Percentiles rank a stretch among this genome's conserved stretches.
phyloP scores from a whole-genome alignment of 805 yeast genomes.

The Nakazawaea peltata region DNA sequence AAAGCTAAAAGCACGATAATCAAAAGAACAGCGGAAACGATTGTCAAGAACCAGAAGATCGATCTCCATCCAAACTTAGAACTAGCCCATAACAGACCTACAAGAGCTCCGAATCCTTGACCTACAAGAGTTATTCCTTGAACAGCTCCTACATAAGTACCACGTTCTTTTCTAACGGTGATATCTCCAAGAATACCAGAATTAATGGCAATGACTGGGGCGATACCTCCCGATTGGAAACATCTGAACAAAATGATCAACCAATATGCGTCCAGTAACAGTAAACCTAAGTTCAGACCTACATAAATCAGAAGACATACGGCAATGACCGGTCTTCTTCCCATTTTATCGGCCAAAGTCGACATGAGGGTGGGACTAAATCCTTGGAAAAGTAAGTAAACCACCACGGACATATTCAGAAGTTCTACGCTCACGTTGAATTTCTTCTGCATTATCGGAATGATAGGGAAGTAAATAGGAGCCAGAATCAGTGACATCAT shows the following conservation, averaged over 20 bases:
- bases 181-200: slow-evolving; percentile 65
- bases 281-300: slow-evolving; percentile 53
- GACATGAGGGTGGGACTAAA: slow-evolving; percentile 56
- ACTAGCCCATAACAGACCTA: slow-evolving; percentile 36
- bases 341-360: slow-evolving; percentile 52
- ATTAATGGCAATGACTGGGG: slow-evolving; percentile 59
- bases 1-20: slow-evolving; percentile 22
- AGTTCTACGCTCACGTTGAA: slow-evolving; percentile 43
- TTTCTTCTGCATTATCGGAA: slow-evolving; percentile 41
- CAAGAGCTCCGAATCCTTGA: slow-evolving; percentile 62
- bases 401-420: slow-evolving; percentile 59
- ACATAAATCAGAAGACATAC: slow-evolving; percentile 39
- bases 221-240: slow-evolving; percentile 65
- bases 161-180: slow-evolving; percentile 50
- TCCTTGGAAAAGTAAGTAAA: slow-evolving; percentile 64
- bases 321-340: slow-evolving; percentile 59
- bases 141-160: slow-evolving; percentile 54
- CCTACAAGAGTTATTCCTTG: slow-evolving; percentile 56
- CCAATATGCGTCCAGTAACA: slow-evolving; percentile 43
- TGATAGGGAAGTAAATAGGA: slow-evolving; percentile 67
- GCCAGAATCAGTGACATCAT: slow-evolving; percentile 61
- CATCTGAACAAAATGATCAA: slow-evolving; percentile 51
- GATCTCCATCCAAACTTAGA: slow-evolving; percentile 57
- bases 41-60: slow-evolving; percentile 56
- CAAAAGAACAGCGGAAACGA: slow-evolving; percentile 42